A percentile compares a stretch with the other conserved stretches of the same genome.
phyloP scores from a whole-genome alignment of 106 monocot species.

The Cymbidium sinense region DNA sequence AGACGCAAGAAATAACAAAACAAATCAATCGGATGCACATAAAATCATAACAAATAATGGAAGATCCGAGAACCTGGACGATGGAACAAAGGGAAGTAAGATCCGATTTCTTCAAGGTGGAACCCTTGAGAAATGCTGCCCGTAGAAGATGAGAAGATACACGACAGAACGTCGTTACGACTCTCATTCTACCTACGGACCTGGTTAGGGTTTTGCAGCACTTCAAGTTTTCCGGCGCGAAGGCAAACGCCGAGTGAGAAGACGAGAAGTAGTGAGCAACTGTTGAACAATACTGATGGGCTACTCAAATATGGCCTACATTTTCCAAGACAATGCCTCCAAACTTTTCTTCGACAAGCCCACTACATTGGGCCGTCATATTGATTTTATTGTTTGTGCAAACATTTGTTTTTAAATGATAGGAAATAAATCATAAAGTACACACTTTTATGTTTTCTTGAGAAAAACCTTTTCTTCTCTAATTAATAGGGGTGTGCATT shows the following conservation, averaged over 20 bases:
- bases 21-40: too few species aligned
- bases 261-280: background rate
- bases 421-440: too few species aligned
- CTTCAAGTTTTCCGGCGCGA: background rate
- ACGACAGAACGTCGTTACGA: background rate
- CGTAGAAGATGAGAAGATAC: constrained; percentile 1
- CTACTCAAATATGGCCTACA: too few species aligned
- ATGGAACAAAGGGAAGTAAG: background rate
- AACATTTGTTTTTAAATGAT: too few species aligned
- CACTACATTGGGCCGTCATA: too few species aligned
- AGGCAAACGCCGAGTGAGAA: background rate
- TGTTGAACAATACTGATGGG: too few species aligned
- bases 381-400: too few species aligned
- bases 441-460: too few species aligned
- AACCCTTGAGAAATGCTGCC: background rate
- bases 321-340: too few species aligned
- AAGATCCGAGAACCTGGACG: background rate
- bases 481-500: too few species aligned
- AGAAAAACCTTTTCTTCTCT: too few species aligned
- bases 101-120: background rate
- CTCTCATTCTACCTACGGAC: background rate
- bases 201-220: background rate
- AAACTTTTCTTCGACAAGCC: too few species aligned
- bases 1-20: background rate
- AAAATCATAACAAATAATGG: background rate